These are phyloP conservation scores for Petunia secreta DNA, from an alignment of 257 asterid species.

Conservation along the genomic window DNA sequence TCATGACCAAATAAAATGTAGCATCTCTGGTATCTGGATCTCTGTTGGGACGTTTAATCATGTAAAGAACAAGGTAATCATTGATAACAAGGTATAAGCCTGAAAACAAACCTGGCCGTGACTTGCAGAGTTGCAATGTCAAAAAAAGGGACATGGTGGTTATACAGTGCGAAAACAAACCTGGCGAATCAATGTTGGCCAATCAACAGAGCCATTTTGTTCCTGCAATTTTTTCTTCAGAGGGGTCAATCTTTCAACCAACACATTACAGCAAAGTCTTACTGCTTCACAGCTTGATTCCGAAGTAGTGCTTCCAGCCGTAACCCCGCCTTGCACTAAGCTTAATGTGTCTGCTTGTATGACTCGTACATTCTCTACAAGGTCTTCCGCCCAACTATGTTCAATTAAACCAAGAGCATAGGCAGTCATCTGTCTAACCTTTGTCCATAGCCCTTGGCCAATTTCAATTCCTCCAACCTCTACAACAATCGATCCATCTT, in stretches of 20 bases:
- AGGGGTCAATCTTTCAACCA: conserved; percentile 60
- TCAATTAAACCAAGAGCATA: conserved; percentile 55
- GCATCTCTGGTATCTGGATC: too few relatives aligned
- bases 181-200: conserved; percentile 64
- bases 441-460: conserved; percentile 87
- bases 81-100: too few relatives aligned
- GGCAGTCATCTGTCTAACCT: conserved; percentile 71
- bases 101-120: neutral
- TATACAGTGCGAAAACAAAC: conserved; percentile 33
- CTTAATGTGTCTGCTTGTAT: conserved; percentile 74
- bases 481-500: conserved; percentile 70
- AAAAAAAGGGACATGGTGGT: neutral
- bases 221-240: conserved; percentile 54
- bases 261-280: conserved; percentile 60
- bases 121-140: conserved; percentile 10
- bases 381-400: conserved; percentile 50
- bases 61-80: too few relatives aligned
- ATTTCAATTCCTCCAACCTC: conserved; percentile 84
- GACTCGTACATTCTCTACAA: conserved; percentile 68
- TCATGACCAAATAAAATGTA: too few relatives aligned
- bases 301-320: conserved; percentile 79
- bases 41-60: too few relatives aligned
- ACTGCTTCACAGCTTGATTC: conserved; percentile 84
- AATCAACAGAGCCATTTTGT: conserved; percentile 52
- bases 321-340: conserved; percentile 67